Conservation (phyloP, 345 rosid genomes). For the Punica granatum region DNA sequence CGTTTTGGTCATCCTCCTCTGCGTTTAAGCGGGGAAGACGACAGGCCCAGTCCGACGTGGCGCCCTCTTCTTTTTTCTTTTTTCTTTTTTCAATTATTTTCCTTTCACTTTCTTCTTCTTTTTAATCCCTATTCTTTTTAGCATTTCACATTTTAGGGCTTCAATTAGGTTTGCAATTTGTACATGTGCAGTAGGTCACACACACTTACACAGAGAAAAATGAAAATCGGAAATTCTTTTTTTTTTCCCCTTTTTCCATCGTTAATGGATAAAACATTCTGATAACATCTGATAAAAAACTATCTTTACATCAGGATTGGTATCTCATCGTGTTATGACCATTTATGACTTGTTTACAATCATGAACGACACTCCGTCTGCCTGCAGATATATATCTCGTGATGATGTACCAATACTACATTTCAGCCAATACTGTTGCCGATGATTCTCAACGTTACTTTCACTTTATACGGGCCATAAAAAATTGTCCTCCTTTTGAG, state of each 20-base stretch:
- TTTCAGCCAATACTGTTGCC: too few relatives aligned
- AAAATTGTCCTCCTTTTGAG: too few relatives aligned
- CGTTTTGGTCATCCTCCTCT: conserved; percentile 17
- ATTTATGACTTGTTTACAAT: too few relatives aligned
- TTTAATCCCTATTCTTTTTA: not conserved
- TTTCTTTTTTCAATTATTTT: not conserved
- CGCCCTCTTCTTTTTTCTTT: not conserved
- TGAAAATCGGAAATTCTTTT: not conserved
- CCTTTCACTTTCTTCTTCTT: not conserved
- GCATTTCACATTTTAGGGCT: not conserved
- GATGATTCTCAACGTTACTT: not conserved
- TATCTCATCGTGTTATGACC: too few relatives aligned
- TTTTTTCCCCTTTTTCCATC: too few relatives aligned
- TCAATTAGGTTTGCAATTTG: not conserved
- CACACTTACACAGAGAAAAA: not conserved
- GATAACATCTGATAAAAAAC: too few relatives aligned
- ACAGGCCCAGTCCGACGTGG: not conserved
- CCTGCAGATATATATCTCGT: too few relatives aligned
- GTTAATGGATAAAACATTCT: too few relatives aligned
- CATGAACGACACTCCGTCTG: too few relatives aligned
- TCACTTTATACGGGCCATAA: too few relatives aligned
- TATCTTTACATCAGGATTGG: too few relatives aligned
- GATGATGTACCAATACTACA: too few relatives aligned
- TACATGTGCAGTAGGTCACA: not conserved
- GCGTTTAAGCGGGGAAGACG: not conserved